phyloP scores from a whole-genome alignment of 257 asterid species.

The Leptodermis oblonga region DNA sequence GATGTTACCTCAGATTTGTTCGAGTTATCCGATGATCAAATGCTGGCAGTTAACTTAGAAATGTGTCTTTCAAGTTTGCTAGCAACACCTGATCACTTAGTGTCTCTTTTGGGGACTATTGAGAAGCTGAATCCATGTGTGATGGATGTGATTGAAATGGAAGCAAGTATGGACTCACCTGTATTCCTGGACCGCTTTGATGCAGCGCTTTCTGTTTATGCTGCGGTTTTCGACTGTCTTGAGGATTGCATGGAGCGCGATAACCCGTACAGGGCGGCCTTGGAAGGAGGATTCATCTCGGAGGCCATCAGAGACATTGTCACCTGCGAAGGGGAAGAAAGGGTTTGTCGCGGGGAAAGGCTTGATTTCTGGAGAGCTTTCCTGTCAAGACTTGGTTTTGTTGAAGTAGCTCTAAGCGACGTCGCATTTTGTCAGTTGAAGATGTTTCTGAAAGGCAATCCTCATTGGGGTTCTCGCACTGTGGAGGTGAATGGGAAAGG shows the following conservation, averaged over 20 bases:
- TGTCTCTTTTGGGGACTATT: conserved; percentile 29
- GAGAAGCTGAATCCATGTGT: conserved; percentile 26
- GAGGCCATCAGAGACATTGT: conserved; percentile 30
- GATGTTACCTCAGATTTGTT: conserved; percentile 31
- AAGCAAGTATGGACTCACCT: conserved; percentile 39
- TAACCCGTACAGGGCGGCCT: conserved; percentile 22
- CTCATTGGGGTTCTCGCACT: conserved; percentile 26
- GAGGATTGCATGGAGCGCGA: conserved; percentile 37
- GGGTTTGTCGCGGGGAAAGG: conserved; percentile 22
- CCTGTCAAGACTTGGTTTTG: conserved; percentile 25
- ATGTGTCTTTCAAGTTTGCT: conserved; percentile 10
- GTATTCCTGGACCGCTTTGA: conserved; percentile 45
- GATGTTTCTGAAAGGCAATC: conserved; percentile 20
- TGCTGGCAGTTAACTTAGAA: conserved; percentile 26
- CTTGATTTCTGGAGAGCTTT: conserved; percentile 35
- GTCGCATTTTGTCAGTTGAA: conserved; percentile 33
- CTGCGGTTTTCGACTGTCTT: conserved; percentile 38
- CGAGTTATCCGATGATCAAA: conserved; percentile 26
- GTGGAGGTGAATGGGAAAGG: conserved; percentile 33
- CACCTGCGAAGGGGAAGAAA: conserved; percentile 41
- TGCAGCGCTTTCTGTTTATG: conserved; percentile 34
- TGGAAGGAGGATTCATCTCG: conserved; percentile 27
- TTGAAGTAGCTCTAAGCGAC: conserved; percentile 35
- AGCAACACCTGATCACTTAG: conserved; percentile 24
- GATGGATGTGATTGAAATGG: conserved; percentile 38